Evolutionary conservation across 2,329 filamentous ascomycete genomes (phyloP), one percentile per base, ranked within the genome.

Genomic region (Phyllosticta citrichinensis): DNA sequence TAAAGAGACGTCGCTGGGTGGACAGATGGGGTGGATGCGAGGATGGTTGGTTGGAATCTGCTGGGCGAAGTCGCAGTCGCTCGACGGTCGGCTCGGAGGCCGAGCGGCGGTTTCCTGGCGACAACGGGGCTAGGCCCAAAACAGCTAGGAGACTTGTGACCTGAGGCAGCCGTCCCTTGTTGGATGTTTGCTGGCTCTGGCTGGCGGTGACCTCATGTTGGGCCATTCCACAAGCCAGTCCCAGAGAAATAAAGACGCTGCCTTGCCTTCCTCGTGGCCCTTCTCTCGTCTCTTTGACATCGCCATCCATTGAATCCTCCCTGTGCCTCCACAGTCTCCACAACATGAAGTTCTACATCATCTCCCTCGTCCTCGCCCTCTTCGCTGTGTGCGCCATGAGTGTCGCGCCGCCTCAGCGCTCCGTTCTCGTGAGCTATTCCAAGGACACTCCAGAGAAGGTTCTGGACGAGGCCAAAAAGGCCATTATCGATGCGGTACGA

Each of bases 351-450:
- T 76, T 86, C 67, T 72, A 82, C 63, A 68, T 87, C 66, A 70
- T 83, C 64, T 75, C 83, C 59, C 73, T 84, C 57, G 75, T 88
- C 52, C 75, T 86, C 59, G 76, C 84, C 64, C 72, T 85, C 62
- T 76, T 87, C 57, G 79, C 84, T 64, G 79, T 80, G 30, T 72
- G 84, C 63, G 85, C 83, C 63, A 81, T 89, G 67, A 87, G 87
- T 61, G 77, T 79, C 33, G 55, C 35, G 22, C 68, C 75, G 56
- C 74, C 77, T 1, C 82, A 86, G 70, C 89, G 90, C 74, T 83
- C 84, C 40, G 84, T 95, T 65, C 86, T 97, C 67, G 80, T 97
- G 68, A 89, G 83, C 69, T 96, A 91, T 70, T 84, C 87, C 24
- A 78, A 85, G 57, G 80, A 83, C 55, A 87, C 85, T 67, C 87